Conservation (phyloP, 257 asterid genomes). For the Solanum chmielewskii region DNA sequence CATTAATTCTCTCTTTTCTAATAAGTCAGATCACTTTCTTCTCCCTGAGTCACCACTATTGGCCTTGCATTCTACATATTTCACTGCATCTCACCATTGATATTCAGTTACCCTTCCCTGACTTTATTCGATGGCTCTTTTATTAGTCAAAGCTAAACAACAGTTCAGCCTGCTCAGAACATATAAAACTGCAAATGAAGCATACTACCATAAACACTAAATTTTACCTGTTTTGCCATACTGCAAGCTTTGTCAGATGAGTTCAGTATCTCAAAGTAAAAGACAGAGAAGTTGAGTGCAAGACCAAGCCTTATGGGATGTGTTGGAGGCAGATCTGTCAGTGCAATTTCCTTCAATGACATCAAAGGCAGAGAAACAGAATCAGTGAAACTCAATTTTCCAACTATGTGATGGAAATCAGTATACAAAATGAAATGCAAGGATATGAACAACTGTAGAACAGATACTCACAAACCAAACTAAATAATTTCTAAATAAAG, state of each 20-base stretch:
- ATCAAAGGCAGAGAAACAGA: neutral
- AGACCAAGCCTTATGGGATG: constrained; percentile 45
- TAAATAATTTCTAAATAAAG: neutral
- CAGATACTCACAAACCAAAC: neutral
- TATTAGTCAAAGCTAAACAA: neutral
- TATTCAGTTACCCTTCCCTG: neutral
- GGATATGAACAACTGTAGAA: neutral
- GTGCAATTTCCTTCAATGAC: constrained; percentile 30
- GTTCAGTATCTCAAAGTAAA: constrained; percentile 41
- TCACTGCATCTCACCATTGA: neutral
- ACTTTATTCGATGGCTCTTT: neutral
- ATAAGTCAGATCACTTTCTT: neutral
- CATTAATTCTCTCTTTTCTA: neutral
- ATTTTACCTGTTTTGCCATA: constrained; percentile 39
- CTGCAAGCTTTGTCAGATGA: constrained; percentile 37
- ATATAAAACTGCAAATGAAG: neutral
- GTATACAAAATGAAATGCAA: neutral
- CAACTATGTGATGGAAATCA: neutral
- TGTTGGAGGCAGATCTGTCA: constrained; percentile 32
- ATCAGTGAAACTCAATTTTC: neutral
- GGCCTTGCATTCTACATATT: neutral
- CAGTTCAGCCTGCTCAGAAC: neutral
- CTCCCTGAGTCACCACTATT: neutral
- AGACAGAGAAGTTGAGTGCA: constrained; percentile 40
- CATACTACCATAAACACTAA: neutral